Evolutionary conservation across 495 filamentous ascomycete species (phyloP).

Genomic region (Lineolata rhizophorae): DNA sequence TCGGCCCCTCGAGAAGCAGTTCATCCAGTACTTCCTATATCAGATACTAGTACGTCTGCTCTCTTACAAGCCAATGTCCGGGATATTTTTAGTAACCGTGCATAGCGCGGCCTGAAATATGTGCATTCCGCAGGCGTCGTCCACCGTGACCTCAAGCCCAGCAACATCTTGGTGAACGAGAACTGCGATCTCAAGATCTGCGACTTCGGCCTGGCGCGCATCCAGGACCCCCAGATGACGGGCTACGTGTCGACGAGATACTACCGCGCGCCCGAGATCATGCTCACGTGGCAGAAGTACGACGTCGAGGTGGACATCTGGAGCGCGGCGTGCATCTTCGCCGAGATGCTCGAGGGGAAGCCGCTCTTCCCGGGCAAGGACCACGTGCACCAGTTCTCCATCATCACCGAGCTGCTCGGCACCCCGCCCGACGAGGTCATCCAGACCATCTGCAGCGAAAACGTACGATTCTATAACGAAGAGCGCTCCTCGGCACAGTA

Average conservation of each 20-base stretch:
- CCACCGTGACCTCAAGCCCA: constrained; percentile 91
- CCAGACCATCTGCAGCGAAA: constrained; percentile 93
- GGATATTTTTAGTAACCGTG: constrained; percentile 17
- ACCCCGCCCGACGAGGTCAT: constrained; percentile 99
- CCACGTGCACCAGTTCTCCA: constrained; percentile 98
- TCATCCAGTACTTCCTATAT: constrained; percentile 98
- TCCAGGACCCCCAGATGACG: constrained; percentile 99
- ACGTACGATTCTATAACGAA: constrained; percentile 31
- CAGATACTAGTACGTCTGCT: constrained; percentile 63
- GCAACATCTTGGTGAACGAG: constrained; percentile 97
- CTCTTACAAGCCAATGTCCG: neutral
- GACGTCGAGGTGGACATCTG: constrained; percentile 98
- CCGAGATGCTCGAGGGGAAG: constrained; percentile 97
- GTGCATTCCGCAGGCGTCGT: constrained; percentile 97
- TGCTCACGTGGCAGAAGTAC: constrained; percentile 99
- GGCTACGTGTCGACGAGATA: constrained; percentile 97
- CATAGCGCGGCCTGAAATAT: constrained; percentile 88
- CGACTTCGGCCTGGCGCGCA: constrained; percentile 91
- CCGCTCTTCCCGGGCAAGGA: constrained; percentile 97
- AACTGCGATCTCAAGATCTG: constrained; percentile 99
- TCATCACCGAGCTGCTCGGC: constrained; percentile 92
- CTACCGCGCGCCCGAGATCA: constrained; percentile 96
- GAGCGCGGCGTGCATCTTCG: constrained; percentile 98
- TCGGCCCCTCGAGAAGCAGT: constrained; percentile 91
- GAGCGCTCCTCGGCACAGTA: neutral